Conservation (phyloP, 202 grass and related monocot species). For the Carex sylvatica region DNA sequence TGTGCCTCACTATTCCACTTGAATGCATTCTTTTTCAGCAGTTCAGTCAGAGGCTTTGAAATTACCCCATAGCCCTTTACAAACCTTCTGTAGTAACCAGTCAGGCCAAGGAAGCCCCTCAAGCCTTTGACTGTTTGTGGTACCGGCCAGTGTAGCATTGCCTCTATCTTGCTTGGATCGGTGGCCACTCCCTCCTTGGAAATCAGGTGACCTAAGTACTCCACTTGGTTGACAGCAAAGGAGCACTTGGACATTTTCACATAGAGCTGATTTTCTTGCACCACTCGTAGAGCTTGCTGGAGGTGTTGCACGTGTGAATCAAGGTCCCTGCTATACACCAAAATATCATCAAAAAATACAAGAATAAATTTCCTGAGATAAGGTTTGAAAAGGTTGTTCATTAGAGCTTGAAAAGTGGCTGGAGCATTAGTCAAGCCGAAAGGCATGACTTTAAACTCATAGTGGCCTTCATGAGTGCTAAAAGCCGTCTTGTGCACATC, state of each 20-base stretch:
- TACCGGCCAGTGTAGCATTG: neutral
- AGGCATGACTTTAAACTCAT: no score
- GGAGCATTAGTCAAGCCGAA: no score
- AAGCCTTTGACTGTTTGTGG: neutral
- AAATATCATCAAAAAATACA: no score
- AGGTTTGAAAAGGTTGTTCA: no score
- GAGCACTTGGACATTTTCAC: neutral
- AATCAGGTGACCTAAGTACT: neutral
- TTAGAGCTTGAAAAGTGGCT: no score
- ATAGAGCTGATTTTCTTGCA: neutral
- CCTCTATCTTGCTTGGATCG: neutral
- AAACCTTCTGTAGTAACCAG: neutral
- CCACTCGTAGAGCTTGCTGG: no score
- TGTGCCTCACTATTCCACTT: accelerated
- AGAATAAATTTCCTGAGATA: no score
- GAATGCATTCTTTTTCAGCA: neutral
- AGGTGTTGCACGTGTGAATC: no score
- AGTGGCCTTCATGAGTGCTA: no score
- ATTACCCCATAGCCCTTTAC: neutral
- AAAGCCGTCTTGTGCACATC: no score
- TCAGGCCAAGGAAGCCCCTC: no score
- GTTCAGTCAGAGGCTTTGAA: neutral
- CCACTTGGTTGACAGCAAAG: neutral
- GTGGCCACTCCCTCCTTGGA: neutral
- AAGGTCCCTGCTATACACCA: no score